Evolutionary conservation across 495 filamentous ascomycete species (phyloP).

Genomic region (Penicillium lividum): DNA sequence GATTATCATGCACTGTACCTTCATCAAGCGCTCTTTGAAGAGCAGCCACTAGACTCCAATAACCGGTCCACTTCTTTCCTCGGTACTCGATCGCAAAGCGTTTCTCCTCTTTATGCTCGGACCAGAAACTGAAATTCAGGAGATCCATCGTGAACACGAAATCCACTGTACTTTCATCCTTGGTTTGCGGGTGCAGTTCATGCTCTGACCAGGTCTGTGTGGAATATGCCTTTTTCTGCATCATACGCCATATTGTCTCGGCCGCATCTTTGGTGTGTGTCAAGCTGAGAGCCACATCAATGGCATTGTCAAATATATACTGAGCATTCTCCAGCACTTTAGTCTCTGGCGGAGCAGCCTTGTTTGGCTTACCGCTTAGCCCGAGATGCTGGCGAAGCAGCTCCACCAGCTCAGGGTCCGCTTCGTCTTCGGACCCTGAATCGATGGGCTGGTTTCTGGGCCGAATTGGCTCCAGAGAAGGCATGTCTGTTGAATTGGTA

Average conservation of each 20-base stretch:
- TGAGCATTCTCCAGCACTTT: slow-evolving; percentile 80
- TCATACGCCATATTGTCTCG: slow-evolving; percentile 69
- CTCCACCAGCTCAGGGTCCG: slow-evolving; percentile 82
- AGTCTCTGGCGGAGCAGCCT: slow-evolving; percentile 63
- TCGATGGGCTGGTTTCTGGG: slow-evolving; percentile 19
- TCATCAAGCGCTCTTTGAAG: slow-evolving; percentile 88
- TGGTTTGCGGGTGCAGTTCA: slow-evolving; percentile 83
- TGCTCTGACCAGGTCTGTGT: slow-evolving; percentile 83
- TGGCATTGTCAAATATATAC: slow-evolving; percentile 87
- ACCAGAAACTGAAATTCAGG: slow-evolving; percentile 97
- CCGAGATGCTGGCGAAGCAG: slow-evolving; percentile 81
- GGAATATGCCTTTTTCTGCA: slow-evolving; percentile 82
- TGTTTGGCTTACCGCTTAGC: slow-evolving; percentile 51
- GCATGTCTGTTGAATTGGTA: slow-evolving; percentile 15
- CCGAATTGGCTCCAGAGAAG: slow-evolving; percentile 24
- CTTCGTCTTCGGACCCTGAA: slow-evolving; percentile 75
- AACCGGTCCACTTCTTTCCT: slow-evolving; percentile 84
- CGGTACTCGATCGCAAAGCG: slow-evolving; percentile 80
- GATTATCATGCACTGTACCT: slow-evolving; percentile 45
- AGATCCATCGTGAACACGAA: slow-evolving; percentile 98
- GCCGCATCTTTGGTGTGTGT: slow-evolving; percentile 78
- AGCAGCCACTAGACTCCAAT: slow-evolving; percentile 89
- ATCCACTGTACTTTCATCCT: slow-evolving; percentile 73
- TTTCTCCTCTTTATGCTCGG: slow-evolving; percentile 58
- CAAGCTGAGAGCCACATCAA: slow-evolving; percentile 86